Evolutionary conservation across 805 yeast species (phyloP), one percentile per base, ranked within the genome.

Genomic region (Suhomyces xylopsoci): DNA sequence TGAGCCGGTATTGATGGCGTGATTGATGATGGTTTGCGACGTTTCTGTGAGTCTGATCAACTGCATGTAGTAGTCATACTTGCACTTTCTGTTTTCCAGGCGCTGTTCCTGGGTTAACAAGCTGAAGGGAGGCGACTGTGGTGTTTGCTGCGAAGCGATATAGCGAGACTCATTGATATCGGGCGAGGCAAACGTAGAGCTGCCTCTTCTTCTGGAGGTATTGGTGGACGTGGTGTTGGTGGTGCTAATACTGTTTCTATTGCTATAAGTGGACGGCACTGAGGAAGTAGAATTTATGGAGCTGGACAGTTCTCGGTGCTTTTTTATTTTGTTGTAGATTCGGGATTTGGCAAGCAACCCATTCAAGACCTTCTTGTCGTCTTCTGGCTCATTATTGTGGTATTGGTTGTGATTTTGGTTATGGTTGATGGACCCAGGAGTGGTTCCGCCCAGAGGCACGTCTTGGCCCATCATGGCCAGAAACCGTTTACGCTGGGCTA

Each of bases 41-140:
- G 56, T 47, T 20, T 48, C 50, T 49, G 55, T 50, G 8, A 74
- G 58, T 6, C 51, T 53, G 9, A 52, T 50, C 14, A 70, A 34
- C 52, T 72, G 73, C 5, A 57, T 28, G 54, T 73, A 75, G 56
- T 73, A 75, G 15, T 69, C 74, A 49, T 63, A 63, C 54, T 73
- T 75, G 22, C 55, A 56, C 49, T 60, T 62, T 50, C 66, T 69
- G 49, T 65, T 69, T 32, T 73, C 77, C 26, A 59, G 58, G 26
- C 57, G 61, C 50, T 69, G 74, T 8, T 50, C 57, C 10, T 45
- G 42, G 10, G 64, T 47, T 49, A 64, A 47, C 7, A 53, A 34
- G 15, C 58, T 54, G 20, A 56, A 38, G 19, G 58, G 52, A n/a
- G 60, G 54, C 8, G 47, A 25, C 12, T 51, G 41, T 3, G 54